phyloP scores from a whole-genome alignment of 805 yeast genomes.

The Crinitomyces ghanaensis region DNA sequence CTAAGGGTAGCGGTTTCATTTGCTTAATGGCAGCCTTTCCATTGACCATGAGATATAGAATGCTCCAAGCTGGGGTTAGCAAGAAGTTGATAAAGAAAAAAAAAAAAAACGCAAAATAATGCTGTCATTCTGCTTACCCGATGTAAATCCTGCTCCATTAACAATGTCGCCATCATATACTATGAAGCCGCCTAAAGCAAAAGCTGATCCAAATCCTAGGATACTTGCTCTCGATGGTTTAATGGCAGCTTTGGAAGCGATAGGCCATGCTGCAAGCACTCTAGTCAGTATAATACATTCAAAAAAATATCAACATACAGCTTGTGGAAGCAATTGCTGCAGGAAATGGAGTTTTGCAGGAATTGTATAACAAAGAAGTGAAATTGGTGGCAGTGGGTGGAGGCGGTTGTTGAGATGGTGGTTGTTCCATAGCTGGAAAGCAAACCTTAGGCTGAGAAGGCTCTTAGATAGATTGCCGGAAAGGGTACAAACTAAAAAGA shows the following conservation, averaged over 20 bases:
- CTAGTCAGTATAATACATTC: background rate
- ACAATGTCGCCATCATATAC: constrained; percentile 62
- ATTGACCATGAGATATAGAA: constrained; percentile 60
- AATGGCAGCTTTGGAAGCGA: constrained; percentile 3
- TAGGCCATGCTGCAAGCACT: background rate
- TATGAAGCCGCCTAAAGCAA: constrained; percentile 33
- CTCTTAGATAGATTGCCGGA: too few species aligned
- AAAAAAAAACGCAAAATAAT: background rate
- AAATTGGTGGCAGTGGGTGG: too few species aligned
- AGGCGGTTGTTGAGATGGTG: too few species aligned
- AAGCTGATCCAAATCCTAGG: constrained; percentile 18
- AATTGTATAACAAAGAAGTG: constrained; percentile 6
- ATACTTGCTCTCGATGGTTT: constrained; percentile 15
- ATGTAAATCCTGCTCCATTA: constrained; percentile 66
- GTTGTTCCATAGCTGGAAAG: too few species aligned
- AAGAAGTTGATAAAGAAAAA: background rate
- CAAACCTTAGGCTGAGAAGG: too few species aligned
- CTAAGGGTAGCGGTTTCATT: constrained; percentile 45
- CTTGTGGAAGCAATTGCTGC: constrained; percentile 15
- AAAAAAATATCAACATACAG: constrained; percentile 9
- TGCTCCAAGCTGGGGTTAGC: constrained; percentile 56
- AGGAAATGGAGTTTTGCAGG: constrained; percentile 17
- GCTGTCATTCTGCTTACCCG: too few species aligned
- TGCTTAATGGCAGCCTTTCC: constrained; percentile 35
- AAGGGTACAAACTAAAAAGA: too few species aligned